Percentiles rank a stretch among this genome's conserved stretches.
phyloP scores from a whole-genome alignment of 2,329 filamentous ascomycete genomes.

The Myriangium duriaei region DNA sequence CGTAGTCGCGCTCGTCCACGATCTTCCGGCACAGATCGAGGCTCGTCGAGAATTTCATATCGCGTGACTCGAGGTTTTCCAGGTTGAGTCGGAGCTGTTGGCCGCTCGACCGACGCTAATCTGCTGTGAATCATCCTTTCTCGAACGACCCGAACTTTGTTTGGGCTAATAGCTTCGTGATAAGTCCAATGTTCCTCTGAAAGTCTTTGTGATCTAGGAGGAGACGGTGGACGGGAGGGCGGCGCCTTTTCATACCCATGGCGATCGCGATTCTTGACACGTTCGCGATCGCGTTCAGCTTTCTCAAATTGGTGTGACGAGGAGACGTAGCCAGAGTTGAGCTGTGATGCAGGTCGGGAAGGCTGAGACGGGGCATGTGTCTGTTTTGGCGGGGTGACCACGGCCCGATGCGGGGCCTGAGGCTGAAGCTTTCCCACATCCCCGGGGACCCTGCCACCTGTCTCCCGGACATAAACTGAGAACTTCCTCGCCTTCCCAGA shows the following conservation, averaged over 20 bases:
- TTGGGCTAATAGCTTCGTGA: constrained; percentile 3
- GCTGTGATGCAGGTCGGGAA: not conserved
- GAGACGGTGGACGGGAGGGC: constrained; percentile 5
- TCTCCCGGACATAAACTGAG: no score
- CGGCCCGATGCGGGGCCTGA: no score
- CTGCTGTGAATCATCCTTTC: constrained; percentile 5
- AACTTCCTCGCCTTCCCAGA: no score
- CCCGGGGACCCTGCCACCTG: no score
- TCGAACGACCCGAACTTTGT: constrained; percentile 2
- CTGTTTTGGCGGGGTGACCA: constrained; percentile 2
- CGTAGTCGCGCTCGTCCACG: constrained; percentile 2
- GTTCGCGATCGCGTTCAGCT: no score
- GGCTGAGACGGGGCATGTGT: constrained; percentile 1
- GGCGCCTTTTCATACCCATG: not conserved
- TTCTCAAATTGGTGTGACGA: not conserved
- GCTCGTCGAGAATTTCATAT: constrained; percentile 4
- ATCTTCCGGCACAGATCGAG: constrained; percentile 6
- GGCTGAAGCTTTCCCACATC: no score
- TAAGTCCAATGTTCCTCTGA: constrained; percentile 3
- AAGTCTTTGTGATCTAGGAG: constrained; percentile 1
- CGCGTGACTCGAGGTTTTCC: constrained; percentile 2
- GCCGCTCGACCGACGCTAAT: constrained; percentile 1
- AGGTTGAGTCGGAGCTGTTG: not conserved
- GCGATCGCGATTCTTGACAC: not conserved
- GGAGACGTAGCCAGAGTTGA: not conserved